Conservation (phyloP, 768 basidiomycete genomes). For the Mycena vitilis region DNA sequence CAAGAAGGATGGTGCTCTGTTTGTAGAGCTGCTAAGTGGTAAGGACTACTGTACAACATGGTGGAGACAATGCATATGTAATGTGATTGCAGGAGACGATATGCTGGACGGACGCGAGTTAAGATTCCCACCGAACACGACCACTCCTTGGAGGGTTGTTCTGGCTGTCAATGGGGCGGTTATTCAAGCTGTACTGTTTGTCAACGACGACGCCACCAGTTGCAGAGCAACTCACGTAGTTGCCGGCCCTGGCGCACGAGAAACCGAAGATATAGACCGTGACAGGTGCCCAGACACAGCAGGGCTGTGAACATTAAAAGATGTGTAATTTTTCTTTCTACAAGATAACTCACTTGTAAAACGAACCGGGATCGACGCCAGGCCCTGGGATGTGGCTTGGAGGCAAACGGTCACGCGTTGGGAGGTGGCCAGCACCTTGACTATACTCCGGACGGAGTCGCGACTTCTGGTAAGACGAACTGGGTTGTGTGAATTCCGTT, state of each 20-base stretch:
- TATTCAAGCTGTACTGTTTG: background rate
- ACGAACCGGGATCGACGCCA: slow-evolving; percentile 26
- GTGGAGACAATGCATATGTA: too few relatives aligned
- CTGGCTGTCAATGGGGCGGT: slow-evolving; percentile 16
- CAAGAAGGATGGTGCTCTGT: too few relatives aligned
- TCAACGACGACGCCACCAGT: background rate
- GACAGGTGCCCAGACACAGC: slow-evolving; percentile 64
- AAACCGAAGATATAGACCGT: slow-evolving; percentile 32
- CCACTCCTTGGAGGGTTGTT: background rate
- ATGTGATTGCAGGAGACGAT: background rate
- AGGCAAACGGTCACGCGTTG: background rate
- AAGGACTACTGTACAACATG: too few relatives aligned
- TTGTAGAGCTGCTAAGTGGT: too few relatives aligned
- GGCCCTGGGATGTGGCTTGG: background rate
- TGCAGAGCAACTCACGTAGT: background rate
- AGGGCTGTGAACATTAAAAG: slow-evolving; percentile 49
- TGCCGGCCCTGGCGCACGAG: slow-evolving; percentile 25
- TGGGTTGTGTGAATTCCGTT: slow-evolving; percentile 17
- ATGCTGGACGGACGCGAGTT: background rate
- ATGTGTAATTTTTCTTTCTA: background rate
- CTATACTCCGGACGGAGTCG: slow-evolving; percentile 7
- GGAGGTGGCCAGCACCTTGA: slow-evolving; percentile 9
- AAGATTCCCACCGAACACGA: slow-evolving; percentile 25
- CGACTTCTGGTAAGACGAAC: slow-evolving; percentile 12
- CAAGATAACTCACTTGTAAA: slow-evolving; percentile 28